Evolutionary conservation across 2,329 filamentous ascomycete species (phyloP), one percentile per base, ranked within the genome.

Genomic region (Aspergillus sp.): DNA sequence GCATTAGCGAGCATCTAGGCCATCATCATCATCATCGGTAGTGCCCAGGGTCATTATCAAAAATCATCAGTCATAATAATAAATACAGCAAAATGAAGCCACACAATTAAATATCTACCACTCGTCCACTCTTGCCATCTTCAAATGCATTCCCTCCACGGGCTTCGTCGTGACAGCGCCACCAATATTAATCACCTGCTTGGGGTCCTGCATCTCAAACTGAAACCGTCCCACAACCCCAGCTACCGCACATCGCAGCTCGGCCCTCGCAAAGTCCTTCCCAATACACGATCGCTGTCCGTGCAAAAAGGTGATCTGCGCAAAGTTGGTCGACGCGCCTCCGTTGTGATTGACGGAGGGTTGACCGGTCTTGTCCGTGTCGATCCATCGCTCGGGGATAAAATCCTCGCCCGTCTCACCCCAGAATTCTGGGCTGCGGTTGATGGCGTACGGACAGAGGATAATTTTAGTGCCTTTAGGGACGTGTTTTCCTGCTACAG

Each of bases 301-400:
- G 49, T 67, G 67, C 44, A 66, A 44, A 47, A 68, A 71, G 0
- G 65, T 68, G 30, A 69, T 65, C 44, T 65, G 60, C 2, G 64
- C 64, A 35, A 59, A 69, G 37, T 68, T 68, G 1, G 59, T 68
- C 11, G 54, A 52, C 2, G 66, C 64, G 0, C 66, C 66, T 2
- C 66, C 66, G 27, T 78, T 81, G 43, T 79, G 81, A 44, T 82
- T 82, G 5, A 72, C 72, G 4, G 56, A 50, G 5, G 42, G 60
- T 4, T 64, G 54, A 2, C 70, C 74, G 52, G 81, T 72, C 81
- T 84, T 42, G 72, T 78, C 26, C 68, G 74, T 29, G 60, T 72
- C 40, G 69, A 85, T 74, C 86, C 86, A 91, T 10, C 88, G 75
- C 33, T 90, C 88, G 0, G 90, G 90, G 36, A 84, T 76, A 72